A percentile compares a stretch with the other conserved stretches of the same genome.
Conservation (phyloP, 805 yeast genomes). For the Ogataea zsoltii region DNA sequence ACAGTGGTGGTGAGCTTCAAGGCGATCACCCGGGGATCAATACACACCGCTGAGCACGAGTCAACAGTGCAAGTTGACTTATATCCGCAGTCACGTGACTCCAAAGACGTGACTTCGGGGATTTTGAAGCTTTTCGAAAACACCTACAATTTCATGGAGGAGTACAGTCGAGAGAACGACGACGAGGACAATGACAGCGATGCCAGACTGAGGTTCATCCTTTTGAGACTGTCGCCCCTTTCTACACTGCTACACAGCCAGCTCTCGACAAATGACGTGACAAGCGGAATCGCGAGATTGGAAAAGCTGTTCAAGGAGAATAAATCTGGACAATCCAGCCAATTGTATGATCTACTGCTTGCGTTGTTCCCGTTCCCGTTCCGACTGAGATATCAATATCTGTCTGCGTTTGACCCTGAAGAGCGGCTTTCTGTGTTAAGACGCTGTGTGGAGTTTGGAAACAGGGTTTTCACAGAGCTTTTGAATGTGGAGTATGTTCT, state of each 20-base stretch:
- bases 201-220: conserved; percentile 21
- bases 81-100: background rate
- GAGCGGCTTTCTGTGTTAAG: conserved; percentile 16
- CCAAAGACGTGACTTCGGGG: conserved; percentile 3
- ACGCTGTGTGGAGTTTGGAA: conserved; percentile 25
- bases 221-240: conserved; percentile 58
- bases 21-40: conserved; percentile 47
- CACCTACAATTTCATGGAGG: conserved; percentile 35
- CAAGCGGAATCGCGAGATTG: conserved; percentile 24
- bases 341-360: conserved; percentile 27
- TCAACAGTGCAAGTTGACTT: conserved; percentile 3
- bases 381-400: conserved; percentile 20
- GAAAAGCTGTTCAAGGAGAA: conserved; percentile 11
- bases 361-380: conserved; percentile 35
- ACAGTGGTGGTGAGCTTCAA: conserved; percentile 48
- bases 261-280: conserved; percentile 40
- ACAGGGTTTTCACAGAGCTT: conserved; percentile 27
- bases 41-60: conserved; percentile 10
- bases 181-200: conserved; percentile 7
- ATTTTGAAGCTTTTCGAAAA: conserved; percentile 16
- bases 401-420: conserved; percentile 12
- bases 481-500: conserved; percentile 26
- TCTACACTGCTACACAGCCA: conserved; percentile 60
- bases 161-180: conserved; percentile 27
- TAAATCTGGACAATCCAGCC: conserved; percentile 10